Evolutionary conservation across 1,284 basidiomycete species (phyloP), one percentile per base, ranked within the genome.

Genomic region (Leucoagaricus sp.): DNA sequence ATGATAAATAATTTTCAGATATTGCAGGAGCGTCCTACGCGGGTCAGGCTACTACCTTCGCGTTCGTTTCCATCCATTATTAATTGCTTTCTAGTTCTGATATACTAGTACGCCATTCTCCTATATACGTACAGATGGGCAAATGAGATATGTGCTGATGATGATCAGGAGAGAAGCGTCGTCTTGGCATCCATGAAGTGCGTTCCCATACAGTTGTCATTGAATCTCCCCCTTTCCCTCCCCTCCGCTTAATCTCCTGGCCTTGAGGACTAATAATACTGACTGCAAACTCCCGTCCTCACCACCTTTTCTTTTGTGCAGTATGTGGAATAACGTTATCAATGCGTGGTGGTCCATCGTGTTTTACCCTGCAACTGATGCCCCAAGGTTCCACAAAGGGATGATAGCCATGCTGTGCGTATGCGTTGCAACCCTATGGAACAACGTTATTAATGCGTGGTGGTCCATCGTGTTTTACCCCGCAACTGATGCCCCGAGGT

Each of bases 101-200:
- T n/a, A 42, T 23, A 41, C 40, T 33, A 23, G 25, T 29, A 36
- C 23, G 12, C 40, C 17, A 44, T 33, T 33, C 7, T n/a, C 53
- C n/a, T n/a, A n/a, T n/a, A n/a, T 42, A n/a, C 33, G 36, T 53
- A 40, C 34, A 72, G 83, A n/a, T 86, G 86, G 86, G 84, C 84
- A 29, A 88, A 89, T 66, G 83, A 87, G 65, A 84, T 87, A 57
- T 86, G 86, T 55, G 79, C 81, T 12, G 84, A 86, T 61, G 84
- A 88, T 64, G 74, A 83, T 64, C 84, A 84, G 66, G 85, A 87
- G 66, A 79, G 86, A 33, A 83, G 75, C 15, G 75, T 89, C 46
- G 86, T 89, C 15, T 74, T 87, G 28, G 86, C 83, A 29, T 87
- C 85, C 7, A 88, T 87, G 85, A 86, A 87, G 83, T 84, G 59